phyloP scores from a whole-genome alignment of 345 rosid species.

The Mercurialis annua region DNA sequence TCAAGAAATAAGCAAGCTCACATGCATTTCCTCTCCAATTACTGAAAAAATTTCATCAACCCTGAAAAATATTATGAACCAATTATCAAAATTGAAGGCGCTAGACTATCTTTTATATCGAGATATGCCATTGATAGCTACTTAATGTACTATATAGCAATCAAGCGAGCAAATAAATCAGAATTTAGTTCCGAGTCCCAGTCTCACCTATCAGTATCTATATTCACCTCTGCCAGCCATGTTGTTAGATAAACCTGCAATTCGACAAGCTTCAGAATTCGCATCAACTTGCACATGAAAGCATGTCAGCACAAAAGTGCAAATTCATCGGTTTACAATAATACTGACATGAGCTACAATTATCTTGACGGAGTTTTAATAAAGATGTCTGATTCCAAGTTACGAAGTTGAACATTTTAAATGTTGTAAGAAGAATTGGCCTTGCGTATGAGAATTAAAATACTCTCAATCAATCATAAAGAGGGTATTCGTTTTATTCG shows the following conservation, averaged over 20 bases:
- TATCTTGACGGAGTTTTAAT: too few relatives aligned
- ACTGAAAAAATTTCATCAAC: slow-evolving; percentile 55
- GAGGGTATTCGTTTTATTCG: not conserved
- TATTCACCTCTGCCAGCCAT: slow-evolving; percentile 79
- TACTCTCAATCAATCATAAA: not conserved
- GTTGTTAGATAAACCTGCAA: slow-evolving; percentile 68
- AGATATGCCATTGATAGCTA: not conserved
- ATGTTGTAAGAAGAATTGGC: not conserved
- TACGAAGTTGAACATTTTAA: not conserved
- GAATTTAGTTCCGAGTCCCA: not conserved
- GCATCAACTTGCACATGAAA: not conserved
- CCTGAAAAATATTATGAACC: slow-evolving; percentile 40
- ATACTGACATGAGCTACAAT: not conserved
- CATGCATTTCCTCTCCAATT: slow-evolving; percentile 64
- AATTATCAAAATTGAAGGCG: not conserved
- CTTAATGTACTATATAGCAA: not conserved
- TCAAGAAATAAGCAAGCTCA: slow-evolving; percentile 22
- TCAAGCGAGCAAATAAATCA: too few relatives aligned
- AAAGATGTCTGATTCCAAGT: too few relatives aligned
- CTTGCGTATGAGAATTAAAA: not conserved
- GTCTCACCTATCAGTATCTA: slow-evolving; percentile 57
- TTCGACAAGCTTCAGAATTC: slow-evolving; percentile 3
- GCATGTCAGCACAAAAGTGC: not conserved
- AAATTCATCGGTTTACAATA: not conserved
- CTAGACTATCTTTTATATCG: not conserved